These are phyloP conservation scores for Rhynchospora breviuscula DNA, from an alignment of 176 grass and related monocot species.

Conservation along the genomic window DNA sequence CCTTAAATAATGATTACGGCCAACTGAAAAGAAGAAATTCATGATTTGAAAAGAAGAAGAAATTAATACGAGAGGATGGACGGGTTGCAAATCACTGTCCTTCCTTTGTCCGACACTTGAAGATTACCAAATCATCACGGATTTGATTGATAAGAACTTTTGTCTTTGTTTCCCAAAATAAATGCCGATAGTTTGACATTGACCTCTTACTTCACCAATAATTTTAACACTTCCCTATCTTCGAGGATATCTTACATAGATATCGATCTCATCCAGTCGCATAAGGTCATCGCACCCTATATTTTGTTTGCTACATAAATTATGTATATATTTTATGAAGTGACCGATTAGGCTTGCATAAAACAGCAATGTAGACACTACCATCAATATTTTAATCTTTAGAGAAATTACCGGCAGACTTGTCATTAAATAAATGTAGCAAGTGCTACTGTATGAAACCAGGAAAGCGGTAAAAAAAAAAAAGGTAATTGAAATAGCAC, in stretches of 20 bases:
- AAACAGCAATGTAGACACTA: no score
- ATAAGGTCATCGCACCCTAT: no score
- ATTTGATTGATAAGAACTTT: not conserved
- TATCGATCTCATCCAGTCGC: not conserved
- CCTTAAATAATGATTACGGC: not conserved
- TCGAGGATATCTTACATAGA: not conserved
- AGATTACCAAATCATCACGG: slow-evolving; percentile 35
- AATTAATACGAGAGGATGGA: not conserved
- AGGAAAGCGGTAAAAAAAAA: no score
- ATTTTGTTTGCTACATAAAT: no score
- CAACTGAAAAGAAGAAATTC: not conserved
- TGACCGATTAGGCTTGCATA: no score
- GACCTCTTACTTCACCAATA: not conserved
- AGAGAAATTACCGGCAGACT: no score
- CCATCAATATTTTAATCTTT: no score
- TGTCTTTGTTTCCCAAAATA: not conserved
- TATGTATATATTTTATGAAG: no score
- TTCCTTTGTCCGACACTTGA: slow-evolving; percentile 11
- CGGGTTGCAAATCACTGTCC: slow-evolving; percentile 18
- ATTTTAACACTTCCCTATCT: not conserved
- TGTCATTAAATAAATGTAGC: no score
- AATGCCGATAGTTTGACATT: not conserved
- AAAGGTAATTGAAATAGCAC: no score
- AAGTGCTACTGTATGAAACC: no score
- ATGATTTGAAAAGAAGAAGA: no score